phyloP scores from a whole-genome alignment of 169 alveolate species.

The Babesia divergens region DNA sequence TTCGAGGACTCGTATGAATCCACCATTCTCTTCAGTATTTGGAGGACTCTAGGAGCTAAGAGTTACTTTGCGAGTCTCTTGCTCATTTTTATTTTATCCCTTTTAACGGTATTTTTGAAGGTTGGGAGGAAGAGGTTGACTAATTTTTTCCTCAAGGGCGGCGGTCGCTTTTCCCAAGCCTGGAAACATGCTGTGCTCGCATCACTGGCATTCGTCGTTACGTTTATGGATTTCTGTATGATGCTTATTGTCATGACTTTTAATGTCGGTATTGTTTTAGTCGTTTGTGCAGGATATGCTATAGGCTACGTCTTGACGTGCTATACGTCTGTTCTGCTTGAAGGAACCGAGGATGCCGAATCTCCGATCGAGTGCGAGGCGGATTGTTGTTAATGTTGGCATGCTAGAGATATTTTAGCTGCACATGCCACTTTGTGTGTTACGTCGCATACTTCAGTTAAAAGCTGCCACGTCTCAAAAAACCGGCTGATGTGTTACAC shows the following conservation, averaged over 20 bases:
- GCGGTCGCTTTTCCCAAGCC: not conserved
- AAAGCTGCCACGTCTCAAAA: too few species aligned
- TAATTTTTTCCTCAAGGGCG: not conserved
- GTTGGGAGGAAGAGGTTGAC: not conserved
- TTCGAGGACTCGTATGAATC: conserved; percentile 1
- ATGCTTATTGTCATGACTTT: conserved; percentile 76
- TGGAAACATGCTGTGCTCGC: conserved; percentile 32
- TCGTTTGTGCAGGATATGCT: conserved; percentile 66
- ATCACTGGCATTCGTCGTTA: conserved; percentile 54
- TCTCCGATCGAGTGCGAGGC: conserved; percentile 4
- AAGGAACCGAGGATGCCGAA: not conserved
- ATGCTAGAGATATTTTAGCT: too few species aligned
- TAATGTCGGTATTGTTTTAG: conserved; percentile 70
- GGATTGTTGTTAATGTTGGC: conserved; percentile 41
- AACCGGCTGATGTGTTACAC: too few species aligned
- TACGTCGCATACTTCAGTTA: too few species aligned
- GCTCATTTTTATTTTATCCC: conserved; percentile 2
- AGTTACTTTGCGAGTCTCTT: not conserved
- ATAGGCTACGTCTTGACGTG: conserved; percentile 68
- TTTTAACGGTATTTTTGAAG: conserved; percentile 18
- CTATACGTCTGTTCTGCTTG: not conserved
- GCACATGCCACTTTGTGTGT: too few species aligned
- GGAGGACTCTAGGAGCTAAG: conserved; percentile 5
- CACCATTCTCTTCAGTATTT: conserved; percentile 4
- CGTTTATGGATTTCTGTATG: conserved; percentile 65